Evolutionary conservation across 257 asterid genomes (phyloP).

Genomic region (Cynanchum wilfordii): DNA sequence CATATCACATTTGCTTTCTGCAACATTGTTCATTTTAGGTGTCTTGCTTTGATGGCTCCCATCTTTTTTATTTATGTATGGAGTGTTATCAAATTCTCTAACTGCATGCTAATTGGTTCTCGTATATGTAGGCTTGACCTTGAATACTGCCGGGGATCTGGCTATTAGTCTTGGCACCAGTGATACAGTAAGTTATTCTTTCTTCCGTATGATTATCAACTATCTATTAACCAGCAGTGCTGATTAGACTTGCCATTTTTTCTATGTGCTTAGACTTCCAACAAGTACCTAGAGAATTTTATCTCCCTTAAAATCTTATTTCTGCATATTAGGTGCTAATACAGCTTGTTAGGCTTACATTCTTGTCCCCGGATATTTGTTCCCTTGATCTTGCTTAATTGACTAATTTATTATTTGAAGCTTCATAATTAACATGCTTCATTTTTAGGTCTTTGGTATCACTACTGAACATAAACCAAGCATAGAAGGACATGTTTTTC

Average conservation of each 20-base stretch:
- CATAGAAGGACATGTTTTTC: slow-evolving; percentile 91
- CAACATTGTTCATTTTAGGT: background rate
- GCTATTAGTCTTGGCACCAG: slow-evolving; percentile 97
- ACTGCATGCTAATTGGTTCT: slow-evolving; percentile 9
- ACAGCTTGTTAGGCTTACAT: background rate
- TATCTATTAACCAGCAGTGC: background rate
- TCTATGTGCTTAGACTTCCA: background rate
- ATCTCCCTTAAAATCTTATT: background rate
- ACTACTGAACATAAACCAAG: slow-evolving; percentile 64
- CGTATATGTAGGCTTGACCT: slow-evolving; percentile 59
- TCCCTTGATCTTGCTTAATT: background rate
- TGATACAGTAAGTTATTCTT: slow-evolving; percentile 62
- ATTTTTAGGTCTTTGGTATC: slow-evolving; percentile 65
- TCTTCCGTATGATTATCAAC: background rate
- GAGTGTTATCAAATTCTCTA: background rate
- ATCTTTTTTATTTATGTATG: background rate
- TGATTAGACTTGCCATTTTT: background rate
- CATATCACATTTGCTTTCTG: background rate
- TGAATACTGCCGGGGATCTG: slow-evolving; percentile 75
- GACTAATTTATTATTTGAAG: background rate
- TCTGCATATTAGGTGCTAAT: background rate
- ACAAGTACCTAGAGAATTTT: background rate
- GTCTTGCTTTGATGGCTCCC: background rate
- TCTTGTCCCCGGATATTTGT: background rate
- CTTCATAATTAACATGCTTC: slow-evolving; percentile 1